Conservation (phyloP, 495 filamentous ascomycete genomes). For the Amphirosellinia nigrospora region DNA sequence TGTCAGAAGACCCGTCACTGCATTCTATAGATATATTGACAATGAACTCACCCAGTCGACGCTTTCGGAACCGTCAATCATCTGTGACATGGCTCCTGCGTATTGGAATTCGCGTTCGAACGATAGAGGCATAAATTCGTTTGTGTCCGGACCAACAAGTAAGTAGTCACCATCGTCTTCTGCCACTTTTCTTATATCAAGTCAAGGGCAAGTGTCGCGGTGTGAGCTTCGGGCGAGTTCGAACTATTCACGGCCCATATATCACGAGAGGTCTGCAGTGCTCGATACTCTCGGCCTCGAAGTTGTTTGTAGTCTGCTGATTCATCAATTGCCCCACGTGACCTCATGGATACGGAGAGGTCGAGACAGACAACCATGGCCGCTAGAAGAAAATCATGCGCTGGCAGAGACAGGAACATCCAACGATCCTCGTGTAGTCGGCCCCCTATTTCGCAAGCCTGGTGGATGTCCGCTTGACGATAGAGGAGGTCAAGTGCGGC, state of each 20-base stretch:
- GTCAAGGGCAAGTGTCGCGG: slow-evolving; percentile 30
- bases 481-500: slow-evolving; percentile 50
- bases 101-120: slow-evolving; percentile 27
- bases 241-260: slow-evolving; percentile 14
- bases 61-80: slow-evolving; percentile 40
- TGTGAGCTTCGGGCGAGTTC: slow-evolving; percentile 26
- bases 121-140: background rate
- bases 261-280: background rate
- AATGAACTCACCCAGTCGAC: slow-evolving; percentile 28
- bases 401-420: slow-evolving; percentile 53
- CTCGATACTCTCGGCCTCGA: slow-evolving; percentile 10
- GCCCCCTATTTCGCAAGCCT: slow-evolving; percentile 46
- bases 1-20: background rate
- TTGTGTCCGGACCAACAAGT: background rate
- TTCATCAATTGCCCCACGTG: background rate
- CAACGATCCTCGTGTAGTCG: slow-evolving; percentile 52
- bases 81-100: slow-evolving; percentile 40
- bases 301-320: slow-evolving; percentile 4
- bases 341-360: slow-evolving; percentile 33
- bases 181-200: slow-evolving; percentile 37
- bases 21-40: background rate
- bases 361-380: slow-evolving; percentile 61
- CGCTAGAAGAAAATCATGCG: slow-evolving; percentile 57
- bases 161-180: background rate
- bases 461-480: slow-evolving; percentile 44